Base-by-base conservation (phyloP, 129 eudicot genomes). In the Artemisia tridentata region DNA sequence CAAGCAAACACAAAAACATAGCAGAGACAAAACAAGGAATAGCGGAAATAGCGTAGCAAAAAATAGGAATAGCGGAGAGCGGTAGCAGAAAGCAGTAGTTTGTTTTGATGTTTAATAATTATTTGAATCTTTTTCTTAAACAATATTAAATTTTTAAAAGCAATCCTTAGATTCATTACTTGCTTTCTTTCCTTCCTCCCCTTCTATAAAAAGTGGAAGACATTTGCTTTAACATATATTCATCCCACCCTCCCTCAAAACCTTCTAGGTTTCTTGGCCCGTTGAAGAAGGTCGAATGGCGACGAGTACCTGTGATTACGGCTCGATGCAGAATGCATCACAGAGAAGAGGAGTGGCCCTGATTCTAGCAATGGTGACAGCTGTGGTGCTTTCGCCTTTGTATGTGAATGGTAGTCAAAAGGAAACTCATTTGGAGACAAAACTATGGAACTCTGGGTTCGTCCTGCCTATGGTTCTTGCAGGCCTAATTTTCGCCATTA, bases 401-500 rank as follows among this genome's bases (percentile, higher is more conserved):
- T 91, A 88, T 55, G 76, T 77, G 6, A 71, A 76, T 38, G 65
- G 69, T 57, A 52, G 80, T 61, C 76, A 68, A 15, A 75, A 70
- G 6, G 85, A 80, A 59, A 75, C 66, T 19, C 82, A 79, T 18
- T 75, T 73, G 7, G 96, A 91, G 46, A 62, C 72, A 0, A 71
- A 75, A 59, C 29, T 67, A 5, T 88, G 95, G 97, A 86, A 86
- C 83, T 88, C 96, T 4, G 91, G 95, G 1, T 77, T 88, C 16
- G 88, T 92, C 43, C 73, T 91, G 78, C 96, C 96, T 10, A 59
- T 82, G 84, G 80, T 91, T 56, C 80, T 92, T 56, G 88, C 84
- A 1, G 96, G 91, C 17, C 27, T 92, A 10, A 88, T 92, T 13
- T 85, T 92, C 13, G 98, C 98, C 38, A 92, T 92, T 15, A 92